phyloP scores from a whole-genome alignment of 495 filamentous ascomycete genomes.

The Penicillium daleae region DNA sequence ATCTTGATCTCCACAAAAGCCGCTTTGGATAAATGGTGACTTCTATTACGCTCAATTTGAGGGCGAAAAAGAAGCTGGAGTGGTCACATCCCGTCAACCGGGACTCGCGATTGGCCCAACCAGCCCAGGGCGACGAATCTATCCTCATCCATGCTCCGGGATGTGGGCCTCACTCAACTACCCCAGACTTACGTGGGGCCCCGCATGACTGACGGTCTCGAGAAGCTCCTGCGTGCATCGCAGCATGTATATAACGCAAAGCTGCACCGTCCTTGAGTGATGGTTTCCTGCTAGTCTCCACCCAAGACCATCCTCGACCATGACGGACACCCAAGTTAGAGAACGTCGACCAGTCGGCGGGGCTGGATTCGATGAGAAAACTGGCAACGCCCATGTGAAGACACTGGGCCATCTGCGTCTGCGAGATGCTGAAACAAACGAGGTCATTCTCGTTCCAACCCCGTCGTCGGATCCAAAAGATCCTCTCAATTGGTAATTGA shows the following conservation, averaged over 20 bases:
- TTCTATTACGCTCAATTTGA: neutral
- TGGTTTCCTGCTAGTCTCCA: neutral
- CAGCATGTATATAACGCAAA: slow-evolving; percentile 1
- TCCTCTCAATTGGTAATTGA: slow-evolving; percentile 42
- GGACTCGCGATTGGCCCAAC: neutral
- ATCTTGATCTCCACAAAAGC: neutral
- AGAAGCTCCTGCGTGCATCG: neutral
- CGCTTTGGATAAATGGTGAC: neutral
- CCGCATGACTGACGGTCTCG: neutral
- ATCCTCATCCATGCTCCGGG: neutral
- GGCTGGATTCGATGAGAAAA: neutral
- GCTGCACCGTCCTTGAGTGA: neutral
- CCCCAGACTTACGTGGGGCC: neutral
- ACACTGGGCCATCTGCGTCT: slow-evolving; percentile 52
- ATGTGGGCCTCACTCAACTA: slow-evolving; percentile 7
- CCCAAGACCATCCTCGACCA: neutral
- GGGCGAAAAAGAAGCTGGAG: neutral
- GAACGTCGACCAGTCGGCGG: neutral
- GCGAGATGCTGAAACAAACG: slow-evolving; percentile 51
- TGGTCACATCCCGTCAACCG: neutral
- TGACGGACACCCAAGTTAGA: neutral
- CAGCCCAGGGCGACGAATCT: neutral
- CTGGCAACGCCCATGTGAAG: slow-evolving; percentile 9
- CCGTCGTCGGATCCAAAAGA: slow-evolving; percentile 36
- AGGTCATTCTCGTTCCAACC: slow-evolving; percentile 33